Evolutionary conservation across 2,329 filamentous ascomycete genomes (phyloP).

Genomic region (Alternaria incomplexa): DNA sequence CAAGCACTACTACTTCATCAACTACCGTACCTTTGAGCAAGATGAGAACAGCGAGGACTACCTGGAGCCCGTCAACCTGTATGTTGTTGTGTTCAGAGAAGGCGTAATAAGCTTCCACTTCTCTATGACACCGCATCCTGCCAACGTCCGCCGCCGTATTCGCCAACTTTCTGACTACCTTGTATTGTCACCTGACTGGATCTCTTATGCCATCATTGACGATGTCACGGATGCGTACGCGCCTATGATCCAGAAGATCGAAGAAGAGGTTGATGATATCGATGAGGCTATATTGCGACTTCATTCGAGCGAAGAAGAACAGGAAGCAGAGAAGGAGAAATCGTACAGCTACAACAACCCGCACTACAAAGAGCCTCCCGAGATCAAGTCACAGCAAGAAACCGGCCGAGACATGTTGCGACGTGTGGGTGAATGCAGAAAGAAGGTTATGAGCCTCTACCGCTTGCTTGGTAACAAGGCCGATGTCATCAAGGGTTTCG

Average conservation of each 20-base stretch:
- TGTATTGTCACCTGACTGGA: slow-evolving; percentile 94
- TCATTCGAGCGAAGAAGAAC: slow-evolving; percentile 64
- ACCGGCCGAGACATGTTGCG: slow-evolving; percentile 82
- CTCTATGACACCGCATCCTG: slow-evolving; percentile 92
- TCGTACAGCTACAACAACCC: slow-evolving; percentile 34
- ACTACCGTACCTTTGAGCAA: slow-evolving; percentile 97
- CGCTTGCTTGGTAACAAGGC: slow-evolving; percentile 94
- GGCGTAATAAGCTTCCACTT: slow-evolving; percentile 97
- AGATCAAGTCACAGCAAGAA: slow-evolving; percentile 52
- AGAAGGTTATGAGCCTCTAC: slow-evolving; percentile 97
- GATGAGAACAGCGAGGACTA: slow-evolving; percentile 88
- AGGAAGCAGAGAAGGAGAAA: slow-evolving; percentile 36
- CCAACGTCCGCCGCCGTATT: slow-evolving; percentile 92
- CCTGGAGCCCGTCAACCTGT: slow-evolving; percentile 95
- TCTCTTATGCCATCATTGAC: slow-evolving; percentile 96
- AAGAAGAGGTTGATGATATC: slow-evolving; percentile 96
- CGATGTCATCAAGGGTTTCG: slow-evolving; percentile 98
- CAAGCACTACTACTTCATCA: slow-evolving; percentile 97
- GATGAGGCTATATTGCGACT: slow-evolving; percentile 88
- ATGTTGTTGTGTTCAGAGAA: slow-evolving; percentile 94
- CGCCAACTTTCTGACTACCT: slow-evolving; percentile 94
- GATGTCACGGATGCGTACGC: slow-evolving; percentile 97
- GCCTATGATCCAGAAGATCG: slow-evolving; percentile 88
- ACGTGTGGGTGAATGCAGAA: slow-evolving; percentile 89
- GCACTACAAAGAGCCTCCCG: slow-evolving; percentile 42